phyloP scores from a whole-genome alignment of 192 early-diverging fungal species.

The Coemansia sp. region DNA sequence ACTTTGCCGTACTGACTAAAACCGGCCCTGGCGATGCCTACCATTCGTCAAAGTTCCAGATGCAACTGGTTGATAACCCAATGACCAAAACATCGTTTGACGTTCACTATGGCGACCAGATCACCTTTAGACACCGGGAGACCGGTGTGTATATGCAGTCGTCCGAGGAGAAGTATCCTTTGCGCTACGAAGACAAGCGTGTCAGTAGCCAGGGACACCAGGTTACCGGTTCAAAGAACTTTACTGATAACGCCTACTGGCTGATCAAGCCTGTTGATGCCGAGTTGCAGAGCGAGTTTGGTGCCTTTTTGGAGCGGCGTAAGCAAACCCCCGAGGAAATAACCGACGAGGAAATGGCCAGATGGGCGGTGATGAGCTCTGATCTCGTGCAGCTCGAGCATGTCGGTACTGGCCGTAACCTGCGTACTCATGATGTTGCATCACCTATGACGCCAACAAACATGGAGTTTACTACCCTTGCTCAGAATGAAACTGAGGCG shows the following conservation, averaged over 20 bases:
- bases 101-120: conserved; percentile 75
- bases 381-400: conserved; percentile 66
- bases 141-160: conserved; percentile 79
- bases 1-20: conserved; percentile 85
- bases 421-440: conserved; percentile 78
- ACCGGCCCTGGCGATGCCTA: conserved; percentile 93
- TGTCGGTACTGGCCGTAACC: conserved; percentile 49
- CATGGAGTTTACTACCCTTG: conserved; percentile 74
- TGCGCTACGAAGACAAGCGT: conserved; percentile 88
- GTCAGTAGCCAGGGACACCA: conserved; percentile 85
- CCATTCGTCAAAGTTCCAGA: conserved; percentile 90
- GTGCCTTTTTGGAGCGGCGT: conserved; percentile 17
- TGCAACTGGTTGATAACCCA: conserved; percentile 76
- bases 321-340: conserved; percentile 20
- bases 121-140: conserved; percentile 76
- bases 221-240: conserved; percentile 64
- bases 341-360: conserved; percentile 31
- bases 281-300: conserved; percentile 12
- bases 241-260: conserved; percentile 66
- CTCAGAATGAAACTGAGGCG: conserved; percentile 28
- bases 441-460: conserved; percentile 70
- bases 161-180: conserved; percentile 70
- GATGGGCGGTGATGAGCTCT: conserved; percentile 54
- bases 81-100: conserved; percentile 63
- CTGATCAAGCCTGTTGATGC: conserved; percentile 57